Base-by-base conservation (phyloP, 225 moss, liverwort and hornwort species). In the Thuidium tamariscinum region DNA sequence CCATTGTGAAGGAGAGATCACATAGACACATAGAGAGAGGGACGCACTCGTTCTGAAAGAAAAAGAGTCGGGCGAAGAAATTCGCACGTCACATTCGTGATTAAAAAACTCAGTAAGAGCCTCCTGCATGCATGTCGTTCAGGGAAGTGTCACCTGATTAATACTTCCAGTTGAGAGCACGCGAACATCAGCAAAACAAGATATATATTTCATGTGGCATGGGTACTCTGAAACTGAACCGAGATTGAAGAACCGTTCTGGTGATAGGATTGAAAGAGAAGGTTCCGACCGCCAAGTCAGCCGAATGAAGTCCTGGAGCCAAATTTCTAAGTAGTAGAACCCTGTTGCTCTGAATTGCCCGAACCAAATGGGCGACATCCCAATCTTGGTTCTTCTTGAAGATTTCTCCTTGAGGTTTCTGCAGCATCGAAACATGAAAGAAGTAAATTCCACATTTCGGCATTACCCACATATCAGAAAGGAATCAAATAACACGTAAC, bases 271-370 rank as follows among this genome's bases (percentile, higher is more conserved):
- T 61, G 54, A 62, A 65, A 49, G 55, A 82, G 30, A 75, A 54
- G 57, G 30, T 55, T 77, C 85, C 79, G 18, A 91, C 92, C 89
- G 86, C 84, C 74, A 93, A 80, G 17, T 93, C 93, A 20, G 81
- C 81, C 55, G 92, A 90, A 82, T 93, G 87, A 42, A 93, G 60
- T 41, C 82, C 84, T 46, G 82, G 25, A 86, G 86, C 82, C 86
- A 93, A 66, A 86, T 93, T 93, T 74, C 87, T 69, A 44, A 93
- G 87, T 14, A 91, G 54, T 18, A 93, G 71, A 57, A 92, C 89
- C 48, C 90, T 90, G 36, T 82, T 79, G 34, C 6, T n/a, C 16
- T 42, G 62, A 44, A 92, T 82, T 44, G 93, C 92, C 21, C 39
- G 75, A 27, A 70, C 9, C 68, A 92, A 66, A 57, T 32, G 81